These are phyloP conservation scores for Aureobasidium sp. DNA, from an alignment of 2,329 filamentous ascomycete species.

Conservation along the genomic window DNA sequence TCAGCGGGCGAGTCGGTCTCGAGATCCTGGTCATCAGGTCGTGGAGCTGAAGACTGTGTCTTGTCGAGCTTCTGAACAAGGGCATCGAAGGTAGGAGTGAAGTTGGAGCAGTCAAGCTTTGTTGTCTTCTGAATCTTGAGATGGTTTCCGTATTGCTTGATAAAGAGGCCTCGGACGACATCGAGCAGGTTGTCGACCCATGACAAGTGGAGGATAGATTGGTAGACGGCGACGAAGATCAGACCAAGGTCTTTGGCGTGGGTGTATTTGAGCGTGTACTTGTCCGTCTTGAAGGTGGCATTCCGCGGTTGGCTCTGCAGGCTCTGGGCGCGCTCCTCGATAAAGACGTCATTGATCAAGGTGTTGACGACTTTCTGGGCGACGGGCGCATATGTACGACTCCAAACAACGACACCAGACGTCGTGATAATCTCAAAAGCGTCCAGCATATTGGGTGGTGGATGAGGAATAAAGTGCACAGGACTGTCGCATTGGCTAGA, in stretches of 20 bases:
- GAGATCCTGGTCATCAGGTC: slow-evolving; percentile 17
- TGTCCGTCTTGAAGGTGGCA: slow-evolving; percentile 77
- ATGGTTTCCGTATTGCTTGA: slow-evolving; percentile 83
- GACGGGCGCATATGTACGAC: slow-evolving; percentile 72
- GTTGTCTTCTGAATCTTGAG: slow-evolving; percentile 68
- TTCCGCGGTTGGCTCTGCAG: slow-evolving; percentile 52
- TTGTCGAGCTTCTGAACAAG: slow-evolving; percentile 77
- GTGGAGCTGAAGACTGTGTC: slow-evolving; percentile 34
- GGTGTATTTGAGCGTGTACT: slow-evolving; percentile 92
- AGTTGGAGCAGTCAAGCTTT: slow-evolving; percentile 67
- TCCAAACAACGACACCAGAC: slow-evolving; percentile 95
- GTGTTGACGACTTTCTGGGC: slow-evolving; percentile 81
- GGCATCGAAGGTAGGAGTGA: slow-evolving; percentile 91
- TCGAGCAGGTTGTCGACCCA: slow-evolving; percentile 98
- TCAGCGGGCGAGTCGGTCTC: slow-evolving; percentile 32
- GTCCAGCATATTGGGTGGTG: slow-evolving; percentile 66
- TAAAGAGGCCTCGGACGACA: slow-evolving; percentile 86
- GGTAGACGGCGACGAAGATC: slow-evolving; percentile 97
- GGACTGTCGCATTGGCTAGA: background rate
- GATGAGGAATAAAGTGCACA: background rate
- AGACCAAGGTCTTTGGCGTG: slow-evolving; percentile 85
- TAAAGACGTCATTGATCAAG: slow-evolving; percentile 94
- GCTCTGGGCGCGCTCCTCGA: slow-evolving; percentile 75
- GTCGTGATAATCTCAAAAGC: slow-evolving; percentile 95
- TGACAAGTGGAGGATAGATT: slow-evolving; percentile 85